phyloP scores from a whole-genome alignment of 2,329 filamentous ascomycete species.

The Clonostachys rhizophaga region DNA sequence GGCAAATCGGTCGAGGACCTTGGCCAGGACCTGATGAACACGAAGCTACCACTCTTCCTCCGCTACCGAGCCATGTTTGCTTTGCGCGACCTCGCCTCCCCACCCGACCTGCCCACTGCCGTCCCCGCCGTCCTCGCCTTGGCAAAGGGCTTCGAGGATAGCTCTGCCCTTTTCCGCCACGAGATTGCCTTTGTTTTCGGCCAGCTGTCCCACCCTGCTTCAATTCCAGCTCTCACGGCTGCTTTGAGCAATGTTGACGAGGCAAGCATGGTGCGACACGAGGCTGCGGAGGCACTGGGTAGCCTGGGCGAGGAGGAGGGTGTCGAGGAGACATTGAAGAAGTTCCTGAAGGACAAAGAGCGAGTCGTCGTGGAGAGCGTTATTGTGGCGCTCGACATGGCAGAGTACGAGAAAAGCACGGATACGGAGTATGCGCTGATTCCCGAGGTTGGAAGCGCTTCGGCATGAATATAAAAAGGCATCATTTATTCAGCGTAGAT shows the following conservation, averaged over 20 bases:
- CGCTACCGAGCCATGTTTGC: slow-evolving; percentile 98
- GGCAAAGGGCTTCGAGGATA: slow-evolving; percentile 78
- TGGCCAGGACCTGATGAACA: slow-evolving; percentile 73
- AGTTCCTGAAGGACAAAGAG: slow-evolving; percentile 85
- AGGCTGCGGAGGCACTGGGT: slow-evolving; percentile 93
- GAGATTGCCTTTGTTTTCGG: slow-evolving; percentile 98
- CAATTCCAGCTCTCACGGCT: slow-evolving; percentile 80
- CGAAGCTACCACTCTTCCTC: slow-evolving; percentile 74
- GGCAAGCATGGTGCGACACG: slow-evolving; percentile 94
- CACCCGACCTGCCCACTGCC: slow-evolving; percentile 84
- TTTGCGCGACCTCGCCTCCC: slow-evolving; percentile 89
- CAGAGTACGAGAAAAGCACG: slow-evolving; percentile 87
- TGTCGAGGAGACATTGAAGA: slow-evolving; percentile 79
- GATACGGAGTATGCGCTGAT: slow-evolving; percentile 90
- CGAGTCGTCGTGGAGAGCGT: slow-evolving; percentile 92
- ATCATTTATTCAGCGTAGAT: neutral
- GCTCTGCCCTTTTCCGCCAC: slow-evolving; percentile 91
- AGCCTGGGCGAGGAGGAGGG: slow-evolving; percentile 91
- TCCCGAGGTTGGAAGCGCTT: slow-evolving; percentile 51
- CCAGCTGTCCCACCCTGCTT: slow-evolving; percentile 93
- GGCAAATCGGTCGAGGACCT: slow-evolving; percentile 68
- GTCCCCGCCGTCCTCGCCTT: slow-evolving; percentile 82
- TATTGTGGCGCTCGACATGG: slow-evolving; percentile 95
- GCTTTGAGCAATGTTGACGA: slow-evolving; percentile 76
- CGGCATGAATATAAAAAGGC: slow-evolving; percentile 20